Percentiles rank a stretch among this genome's conserved stretches.
Evolutionary conservation across 495 filamentous ascomycete genomes (phyloP).

Genomic region (Xylaria bambusicola): DNA sequence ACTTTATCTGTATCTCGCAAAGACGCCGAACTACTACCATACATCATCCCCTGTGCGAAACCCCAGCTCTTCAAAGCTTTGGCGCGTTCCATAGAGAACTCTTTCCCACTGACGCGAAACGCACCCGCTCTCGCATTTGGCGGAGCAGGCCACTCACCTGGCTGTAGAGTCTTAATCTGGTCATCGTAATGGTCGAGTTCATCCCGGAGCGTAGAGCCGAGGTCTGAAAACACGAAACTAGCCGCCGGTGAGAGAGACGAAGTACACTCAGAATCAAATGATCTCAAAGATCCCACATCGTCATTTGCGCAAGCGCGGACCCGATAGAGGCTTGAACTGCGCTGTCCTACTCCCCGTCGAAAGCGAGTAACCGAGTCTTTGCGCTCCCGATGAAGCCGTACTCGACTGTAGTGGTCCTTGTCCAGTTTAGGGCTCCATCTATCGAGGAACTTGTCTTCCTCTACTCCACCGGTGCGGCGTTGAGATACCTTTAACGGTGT

Average conservation of each 20-base stretch:
- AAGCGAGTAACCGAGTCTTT: background rate
- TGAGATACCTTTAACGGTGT: background rate
- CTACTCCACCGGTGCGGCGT: background rate
- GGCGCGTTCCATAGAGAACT: constrained; percentile 8
- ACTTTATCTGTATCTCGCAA: constrained; percentile 20
- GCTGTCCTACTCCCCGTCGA: background rate
- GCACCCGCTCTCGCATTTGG: constrained; percentile 8
- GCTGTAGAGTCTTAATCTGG: background rate
- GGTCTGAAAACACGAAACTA: background rate
- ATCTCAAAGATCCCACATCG: background rate
- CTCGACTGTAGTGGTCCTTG: background rate
- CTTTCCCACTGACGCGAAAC: constrained; percentile 5
- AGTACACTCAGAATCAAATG: background rate
- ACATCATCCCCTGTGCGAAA: constrained; percentile 2
- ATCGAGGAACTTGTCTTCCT: background rate
- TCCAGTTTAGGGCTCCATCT: background rate
- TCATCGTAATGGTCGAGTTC: constrained; percentile 20
- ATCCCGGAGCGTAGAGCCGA: background rate
- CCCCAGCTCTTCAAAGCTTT: constrained; percentile 15
- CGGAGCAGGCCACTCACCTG: constrained; percentile 19
- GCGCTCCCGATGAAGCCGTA: constrained; percentile 2
- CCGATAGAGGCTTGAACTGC: no score
- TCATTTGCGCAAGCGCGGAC: background rate
- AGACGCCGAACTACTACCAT: constrained; percentile 8
- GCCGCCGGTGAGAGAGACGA: background rate